These are phyloP conservation scores for Monotropa hypopitys DNA, from an alignment of 179 eudicot genomes.

Conservation along the genomic window DNA sequence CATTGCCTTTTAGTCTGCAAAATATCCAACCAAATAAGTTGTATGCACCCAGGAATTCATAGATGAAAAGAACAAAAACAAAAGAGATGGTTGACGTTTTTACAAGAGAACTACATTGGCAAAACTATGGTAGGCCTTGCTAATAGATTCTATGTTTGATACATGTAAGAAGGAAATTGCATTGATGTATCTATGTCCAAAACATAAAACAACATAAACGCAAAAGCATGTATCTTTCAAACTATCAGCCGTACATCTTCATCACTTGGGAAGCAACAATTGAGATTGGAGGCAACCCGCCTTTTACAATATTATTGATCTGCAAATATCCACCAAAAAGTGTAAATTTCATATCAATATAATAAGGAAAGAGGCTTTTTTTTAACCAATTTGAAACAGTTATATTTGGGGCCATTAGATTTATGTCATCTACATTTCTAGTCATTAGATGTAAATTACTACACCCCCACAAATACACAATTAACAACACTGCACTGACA, in stretches of 20 bases:
- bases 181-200: no score
- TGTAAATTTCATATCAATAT: background rate
- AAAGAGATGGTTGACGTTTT: background rate
- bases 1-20: conserved; percentile 47
- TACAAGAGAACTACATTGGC: background rate
- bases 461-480: no score
- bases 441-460: no score
- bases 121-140: background rate
- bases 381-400: no score
- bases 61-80: background rate
- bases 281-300: background rate
- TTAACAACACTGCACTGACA: no score
- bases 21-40: background rate
- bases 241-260: conserved; percentile 1
- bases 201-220: no score
- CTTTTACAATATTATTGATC: background rate
- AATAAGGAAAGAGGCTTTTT: no score
- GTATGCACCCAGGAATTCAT: background rate
- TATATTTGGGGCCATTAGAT: no score
- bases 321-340: background rate
- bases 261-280: background rate
- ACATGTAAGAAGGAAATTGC: background rate
- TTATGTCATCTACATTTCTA: no score
- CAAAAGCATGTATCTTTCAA: no score
- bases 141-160: background rate